phyloP scores from a whole-genome alignment of 2,329 filamentous ascomycete species.

The Blumeriella jaapii region DNA sequence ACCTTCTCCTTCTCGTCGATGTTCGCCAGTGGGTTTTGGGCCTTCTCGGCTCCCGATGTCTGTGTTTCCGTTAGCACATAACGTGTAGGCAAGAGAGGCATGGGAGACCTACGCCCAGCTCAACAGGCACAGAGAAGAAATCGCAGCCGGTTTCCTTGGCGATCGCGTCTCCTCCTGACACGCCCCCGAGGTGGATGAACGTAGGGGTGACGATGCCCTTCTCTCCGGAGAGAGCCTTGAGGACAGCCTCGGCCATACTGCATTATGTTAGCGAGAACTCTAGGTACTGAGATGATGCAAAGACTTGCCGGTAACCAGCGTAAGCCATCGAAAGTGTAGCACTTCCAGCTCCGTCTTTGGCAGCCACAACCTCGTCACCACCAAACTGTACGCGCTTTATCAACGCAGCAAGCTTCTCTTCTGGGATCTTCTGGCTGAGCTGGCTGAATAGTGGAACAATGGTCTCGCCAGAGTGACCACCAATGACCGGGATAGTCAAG shows the following conservation, averaged over 20 bases:
- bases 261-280: slow-evolving; percentile 9
- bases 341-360: slow-evolving; percentile 83
- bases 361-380: slow-evolving; percentile 93
- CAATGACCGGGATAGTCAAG: slow-evolving; percentile 81
- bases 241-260: slow-evolving; percentile 87
- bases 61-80: slow-evolving; percentile 32
- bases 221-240: slow-evolving; percentile 87
- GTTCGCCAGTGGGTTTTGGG: slow-evolving; percentile 62
- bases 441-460: slow-evolving; percentile 97
- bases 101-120: slow-evolving; percentile 70
- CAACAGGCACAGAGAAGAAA: slow-evolving; percentile 92
- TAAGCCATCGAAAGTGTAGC: slow-evolving; percentile 93
- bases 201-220: slow-evolving; percentile 89
- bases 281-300: background rate
- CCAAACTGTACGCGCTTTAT: slow-evolving; percentile 96
- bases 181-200: slow-evolving; percentile 87
- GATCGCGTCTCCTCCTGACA: slow-evolving; percentile 78
- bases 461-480: slow-evolving; percentile 95
- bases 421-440: slow-evolving; percentile 67
- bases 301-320: slow-evolving; percentile 73
- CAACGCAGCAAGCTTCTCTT: slow-evolving; percentile 80
- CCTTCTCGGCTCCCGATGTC: slow-evolving; percentile 79
- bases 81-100: background rate
- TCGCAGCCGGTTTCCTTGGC: slow-evolving; percentile 74
- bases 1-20: slow-evolving; percentile 83